Evolutionary conservation across 75 land plant species (phyloP), one percentile per base, ranked within the genome.

Genomic region (Azolla pinnata): DNA sequence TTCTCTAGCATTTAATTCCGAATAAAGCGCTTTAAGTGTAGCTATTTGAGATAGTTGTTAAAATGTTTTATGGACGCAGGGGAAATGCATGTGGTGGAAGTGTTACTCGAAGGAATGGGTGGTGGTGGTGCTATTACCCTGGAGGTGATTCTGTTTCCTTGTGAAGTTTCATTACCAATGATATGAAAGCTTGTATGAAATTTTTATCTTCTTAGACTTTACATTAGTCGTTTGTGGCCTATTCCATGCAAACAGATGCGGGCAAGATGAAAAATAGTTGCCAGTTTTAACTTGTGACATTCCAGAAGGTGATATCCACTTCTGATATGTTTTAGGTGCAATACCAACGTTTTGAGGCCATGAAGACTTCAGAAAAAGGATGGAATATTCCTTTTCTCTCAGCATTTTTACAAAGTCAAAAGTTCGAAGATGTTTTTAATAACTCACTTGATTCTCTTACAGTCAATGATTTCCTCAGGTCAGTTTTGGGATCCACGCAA

Each of bases 91-190:
- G 78, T 82, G 47, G 70, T 93, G 23, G 48, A 72, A 60, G 66
- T 88, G 63, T 81, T 81, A 47, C 72, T 93, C 60, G 95, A 79
- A 65, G 98, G 95, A 31, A 77, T 87, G 73, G 86, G 90, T 29
- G 85, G 90, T 54, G 98, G 95, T 51, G 93, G 95, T 50, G 62
- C 70, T 65, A 61, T 93, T 59, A 58, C 65, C 38, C 56, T 93
- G 40, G 93, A 93, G 95, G 98, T 88, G 47, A 50, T 42, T 24
- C 25, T 18, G 25, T 20, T 23, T 42, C 49, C 54, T 48, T 61
- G 0, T 54, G 29, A 16, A 67, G 24, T 17, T 61, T 27, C 1
- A 3, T 61, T 24, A 2, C 29, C 16, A 20, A 47, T 7, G 50
- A 47, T 12, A 16, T 9, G 50, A 20, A 12, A 16, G 20, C 20